Evolutionary conservation across 371 early-diverging fungal genomes (phyloP), one percentile per base, ranked within the genome.

Genomic region (Syncephalastrum contaminatum): DNA sequence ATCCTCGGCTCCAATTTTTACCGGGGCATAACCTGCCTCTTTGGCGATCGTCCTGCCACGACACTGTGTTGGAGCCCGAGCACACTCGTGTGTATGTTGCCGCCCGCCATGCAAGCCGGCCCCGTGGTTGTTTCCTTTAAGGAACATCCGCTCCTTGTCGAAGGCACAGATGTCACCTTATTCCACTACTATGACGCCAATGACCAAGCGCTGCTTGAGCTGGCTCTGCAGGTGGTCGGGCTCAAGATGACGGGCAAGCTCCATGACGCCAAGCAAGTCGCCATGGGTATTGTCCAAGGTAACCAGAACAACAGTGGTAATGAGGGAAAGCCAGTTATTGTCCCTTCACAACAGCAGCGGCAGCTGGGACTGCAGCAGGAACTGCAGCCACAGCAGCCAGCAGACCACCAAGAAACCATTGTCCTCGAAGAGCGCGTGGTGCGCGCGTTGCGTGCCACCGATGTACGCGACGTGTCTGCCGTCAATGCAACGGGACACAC

Each of bases 161-260:
- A 66, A 21, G 69, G 80, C 14, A n/a, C 44, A 15, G 75, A 83
- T 40, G 76, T 82, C 3, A 66, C 70, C 0, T 56, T 78, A 16
- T 83, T 87, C 25, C 80, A 75, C 24, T 88, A 88, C 43, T 75
- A 83, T 43, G 87, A 87, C 48, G 81, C 89, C 48, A 76, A 85
- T 20, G 94, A 94, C 48, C 81, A 86, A 24, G 88, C 88, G 19
- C 60, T 94, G 51, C 83, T 91, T 63, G 91, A 88, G 53, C 71
- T 94, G n/a, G 89, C 91, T 1, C 61, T 93, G 53, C 91, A 92
- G 49, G 89, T 91, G 0, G 78, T 92, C 3, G 90, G 91, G 2
- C 72, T 94, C 56, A 78, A 88, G 63, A 88, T 88, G 84, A 86
- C 83, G 4, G 88, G 88, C 14, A 83, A 82, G 57, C 70, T 88